These are phyloP conservation scores for Pichia californica DNA, from an alignment of 805 yeast species.

Conservation along the genomic window DNA sequence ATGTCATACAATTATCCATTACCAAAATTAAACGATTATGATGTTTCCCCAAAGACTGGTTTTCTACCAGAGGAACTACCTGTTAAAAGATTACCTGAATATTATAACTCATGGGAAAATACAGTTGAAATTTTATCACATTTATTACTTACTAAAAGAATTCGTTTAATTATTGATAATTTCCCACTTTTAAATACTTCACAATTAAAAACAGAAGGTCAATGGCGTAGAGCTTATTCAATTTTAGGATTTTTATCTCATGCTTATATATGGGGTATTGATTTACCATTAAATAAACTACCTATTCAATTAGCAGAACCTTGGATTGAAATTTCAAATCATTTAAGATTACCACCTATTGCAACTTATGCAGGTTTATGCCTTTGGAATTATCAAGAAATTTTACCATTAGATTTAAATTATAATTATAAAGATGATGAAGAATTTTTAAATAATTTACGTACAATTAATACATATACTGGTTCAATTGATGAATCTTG, in stretches of 20 bases:
- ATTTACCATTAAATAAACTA: constrained; percentile 50
- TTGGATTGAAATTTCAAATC: constrained; percentile 48
- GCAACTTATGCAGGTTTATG: constrained; percentile 85
- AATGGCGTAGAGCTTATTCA: constrained; percentile 75
- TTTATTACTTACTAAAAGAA: constrained; percentile 55
- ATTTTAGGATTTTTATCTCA: constrained; percentile 75
- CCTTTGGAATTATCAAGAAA: constrained; percentile 78
- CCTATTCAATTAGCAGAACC: constrained; percentile 72
- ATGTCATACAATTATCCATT: constrained; percentile 30
- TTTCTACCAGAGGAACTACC: constrained; percentile 73
- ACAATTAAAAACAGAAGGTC: constrained; percentile 37
- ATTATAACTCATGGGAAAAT: constrained; percentile 72
- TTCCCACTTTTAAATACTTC: constrained; percentile 52
- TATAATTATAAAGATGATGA: constrained; percentile 24
- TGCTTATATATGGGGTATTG: constrained; percentile 85
- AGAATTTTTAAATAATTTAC: constrained; percentile 53
- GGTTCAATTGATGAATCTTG: constrained; percentile 90
- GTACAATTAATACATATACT: constrained; percentile 78
- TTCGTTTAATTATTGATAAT: constrained; percentile 58
- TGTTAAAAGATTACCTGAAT: constrained; percentile 47
- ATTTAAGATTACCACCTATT: constrained; percentile 72
- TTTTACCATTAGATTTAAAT: constrained; percentile 36
- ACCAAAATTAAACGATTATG: constrained; percentile 57
- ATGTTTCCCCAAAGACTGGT: constrained; percentile 64
- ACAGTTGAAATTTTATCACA: constrained; percentile 65